Base-by-base conservation (phyloP, 2,329 filamentous ascomycete species). In the Endocalyx cinctus region DNA sequence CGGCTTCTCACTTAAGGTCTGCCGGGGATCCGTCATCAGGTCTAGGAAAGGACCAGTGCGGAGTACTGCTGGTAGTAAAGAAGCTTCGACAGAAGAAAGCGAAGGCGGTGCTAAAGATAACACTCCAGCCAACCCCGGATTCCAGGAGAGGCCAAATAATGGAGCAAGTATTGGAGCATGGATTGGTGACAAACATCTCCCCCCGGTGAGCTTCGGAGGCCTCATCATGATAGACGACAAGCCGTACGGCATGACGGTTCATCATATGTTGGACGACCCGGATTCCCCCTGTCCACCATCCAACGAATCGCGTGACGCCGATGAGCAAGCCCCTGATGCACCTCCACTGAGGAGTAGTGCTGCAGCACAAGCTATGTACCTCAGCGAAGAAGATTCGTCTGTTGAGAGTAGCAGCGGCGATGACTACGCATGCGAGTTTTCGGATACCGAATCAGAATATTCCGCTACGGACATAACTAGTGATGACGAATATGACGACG, bases 101-200 rank as follows among this genome's bases (percentile, higher is more conserved):
- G 43, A 46, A 25, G 67, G 70, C 5, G 66, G 68, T 4, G 46
- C 46, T 2, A 54, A 56, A 6, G 61, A 67, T 4, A 32, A 59
- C 0, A 57, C 59, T 8, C 69, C 74, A 0, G 71, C 70, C 20
- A 95, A 94, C 50, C 79, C 79, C 1, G 79, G 79, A 38, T 90
- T 87, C 53, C 89, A 97, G 57, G 70, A 81, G 47, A 74, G 75
- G 15, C 90, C 90, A 1, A 62, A 77, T 0, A 95, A 89, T 46
- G 90, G 90, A 1, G 90, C 90, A 6, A 95, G 88, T 27, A 96
- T 97, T 38, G 90, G 90, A 6, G 89, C 89, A 1, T 96, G 87
- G 69, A 80, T 86, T 31, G 84, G 85, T 37, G 79, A 88, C 44
- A 80, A 85, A 27, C 90, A 96, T 53, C 68, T 96, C 3, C 88